Evolutionary conservation across 306 rosid genomes (phyloP).

Genomic region (Sphenostylis stenocarpa): DNA sequence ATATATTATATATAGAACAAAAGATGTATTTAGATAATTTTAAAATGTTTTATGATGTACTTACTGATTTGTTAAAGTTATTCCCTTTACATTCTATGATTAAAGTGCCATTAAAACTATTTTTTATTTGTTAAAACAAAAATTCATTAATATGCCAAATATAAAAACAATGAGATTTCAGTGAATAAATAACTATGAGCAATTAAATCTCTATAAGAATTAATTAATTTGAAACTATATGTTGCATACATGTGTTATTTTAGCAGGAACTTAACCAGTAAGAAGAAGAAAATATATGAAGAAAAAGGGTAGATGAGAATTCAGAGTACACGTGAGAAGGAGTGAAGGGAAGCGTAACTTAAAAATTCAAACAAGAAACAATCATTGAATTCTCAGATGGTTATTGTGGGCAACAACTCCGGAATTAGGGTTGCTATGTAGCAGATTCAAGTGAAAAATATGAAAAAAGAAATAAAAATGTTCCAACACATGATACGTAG

Average conservation of each 20-base stretch:
- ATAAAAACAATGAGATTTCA: no score
- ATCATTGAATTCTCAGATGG: conserved; percentile 43
- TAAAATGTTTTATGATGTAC: no score
- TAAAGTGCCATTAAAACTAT: no score
- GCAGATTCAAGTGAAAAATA: conserved; percentile 42
- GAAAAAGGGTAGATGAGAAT: background rate
- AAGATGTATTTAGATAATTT: no score
- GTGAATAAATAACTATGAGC: no score
- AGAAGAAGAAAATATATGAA: background rate
- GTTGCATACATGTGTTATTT: background rate
- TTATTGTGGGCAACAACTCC: conserved; percentile 68
- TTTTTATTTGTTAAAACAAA: no score
- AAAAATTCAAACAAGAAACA: conserved; percentile 41
- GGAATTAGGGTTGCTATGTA: conserved; percentile 46
- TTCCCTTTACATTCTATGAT: no score
- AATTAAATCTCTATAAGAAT: no score
- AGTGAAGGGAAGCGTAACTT: background rate
- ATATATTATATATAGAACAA: no score
- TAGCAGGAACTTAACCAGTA: background rate
- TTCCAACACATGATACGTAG: conserved; percentile 25
- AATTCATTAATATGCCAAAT: no score
- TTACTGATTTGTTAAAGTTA: no score
- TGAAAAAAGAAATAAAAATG: background rate
- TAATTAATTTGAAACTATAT: no score
- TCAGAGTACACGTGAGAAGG: background rate